These are phyloP conservation scores for Colletotrichum tofieldiae DNA, from an alignment of 2,329 filamentous ascomycete species.

Conservation along the genomic window DNA sequence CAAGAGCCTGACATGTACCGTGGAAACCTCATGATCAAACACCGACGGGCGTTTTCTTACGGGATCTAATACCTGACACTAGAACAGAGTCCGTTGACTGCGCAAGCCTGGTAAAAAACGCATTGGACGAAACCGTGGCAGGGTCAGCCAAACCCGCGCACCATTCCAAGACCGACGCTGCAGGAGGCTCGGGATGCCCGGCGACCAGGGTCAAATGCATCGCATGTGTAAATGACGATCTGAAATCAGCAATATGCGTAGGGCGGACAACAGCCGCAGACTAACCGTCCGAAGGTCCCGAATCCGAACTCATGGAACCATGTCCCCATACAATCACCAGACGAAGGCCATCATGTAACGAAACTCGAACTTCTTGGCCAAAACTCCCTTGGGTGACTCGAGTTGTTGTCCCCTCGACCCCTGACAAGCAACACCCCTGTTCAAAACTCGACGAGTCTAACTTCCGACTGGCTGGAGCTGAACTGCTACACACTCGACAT, in stretches of 20 bases:
- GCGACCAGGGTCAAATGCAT: neutral
- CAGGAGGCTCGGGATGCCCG: neutral
- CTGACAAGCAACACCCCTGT: conserved; percentile 23
- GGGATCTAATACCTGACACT: too few relatives aligned
- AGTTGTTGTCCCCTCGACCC: conserved; percentile 1
- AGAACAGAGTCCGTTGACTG: neutral
- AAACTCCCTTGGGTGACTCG: conserved; percentile 31
- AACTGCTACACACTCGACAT: neutral
- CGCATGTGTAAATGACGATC: neutral
- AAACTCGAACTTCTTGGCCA: conserved; percentile 38
- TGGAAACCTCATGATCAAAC: neutral
- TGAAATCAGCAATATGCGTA: conserved; percentile 6
- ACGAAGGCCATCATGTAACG: conserved; percentile 20
- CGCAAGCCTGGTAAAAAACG: neutral
- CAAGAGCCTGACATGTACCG: neutral
- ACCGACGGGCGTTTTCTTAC: neutral
- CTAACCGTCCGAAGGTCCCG: conserved; percentile 22
- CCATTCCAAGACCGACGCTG: too few relatives aligned
- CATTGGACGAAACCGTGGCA: neutral
- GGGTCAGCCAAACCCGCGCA: neutral
- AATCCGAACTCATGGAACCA: conserved; percentile 25
- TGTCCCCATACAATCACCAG: conserved; percentile 26
- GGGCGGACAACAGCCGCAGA: conserved; percentile 8
- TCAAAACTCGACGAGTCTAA: neutral
- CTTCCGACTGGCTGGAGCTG: neutral